Evolutionary conservation across 2,329 filamentous ascomycete species (phyloP).

Genomic region (Diaporthe longicolla): DNA sequence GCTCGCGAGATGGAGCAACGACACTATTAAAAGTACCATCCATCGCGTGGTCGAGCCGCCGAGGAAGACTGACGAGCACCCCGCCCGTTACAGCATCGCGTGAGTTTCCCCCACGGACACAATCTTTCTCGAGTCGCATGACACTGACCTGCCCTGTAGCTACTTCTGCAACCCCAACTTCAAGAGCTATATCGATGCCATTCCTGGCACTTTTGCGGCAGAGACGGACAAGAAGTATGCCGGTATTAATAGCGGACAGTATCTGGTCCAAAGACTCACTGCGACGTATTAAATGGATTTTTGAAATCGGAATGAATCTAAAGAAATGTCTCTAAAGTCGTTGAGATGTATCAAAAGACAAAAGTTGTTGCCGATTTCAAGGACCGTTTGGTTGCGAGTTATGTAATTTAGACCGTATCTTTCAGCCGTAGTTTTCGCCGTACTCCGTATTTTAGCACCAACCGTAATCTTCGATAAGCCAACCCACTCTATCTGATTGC

Average conservation of each 20-base stretch:
- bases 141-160: constrained; percentile 50
- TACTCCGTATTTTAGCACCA: not conserved
- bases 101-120: constrained; percentile 58
- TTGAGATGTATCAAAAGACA: not conserved
- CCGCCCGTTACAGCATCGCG: constrained; percentile 87
- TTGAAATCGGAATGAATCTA: not conserved
- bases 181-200: constrained; percentile 80
- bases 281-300: constrained; percentile 73
- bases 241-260: constrained; percentile 83
- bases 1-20: constrained; percentile 90
- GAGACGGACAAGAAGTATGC: constrained; percentile 83
- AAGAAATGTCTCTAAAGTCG: not conserved
- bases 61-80: constrained; percentile 70
- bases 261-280: constrained; percentile 81
- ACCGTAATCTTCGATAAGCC: constrained; percentile 33
- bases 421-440: constrained; percentile 7
- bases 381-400: not conserved
- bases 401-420: constrained; percentile 17
- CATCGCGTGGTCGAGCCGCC: constrained; percentile 93
- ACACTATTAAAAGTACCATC: constrained; percentile 89
- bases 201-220: constrained; percentile 80
- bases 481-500: too few species aligned
- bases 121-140: not conserved
- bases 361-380: not conserved
- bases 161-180: constrained; percentile 94